Evolutionary conservation across 768 basidiomycete genomes (phyloP), one percentile per base, ranked within the genome.

Genomic region (Floccularia luteovirens): DNA sequence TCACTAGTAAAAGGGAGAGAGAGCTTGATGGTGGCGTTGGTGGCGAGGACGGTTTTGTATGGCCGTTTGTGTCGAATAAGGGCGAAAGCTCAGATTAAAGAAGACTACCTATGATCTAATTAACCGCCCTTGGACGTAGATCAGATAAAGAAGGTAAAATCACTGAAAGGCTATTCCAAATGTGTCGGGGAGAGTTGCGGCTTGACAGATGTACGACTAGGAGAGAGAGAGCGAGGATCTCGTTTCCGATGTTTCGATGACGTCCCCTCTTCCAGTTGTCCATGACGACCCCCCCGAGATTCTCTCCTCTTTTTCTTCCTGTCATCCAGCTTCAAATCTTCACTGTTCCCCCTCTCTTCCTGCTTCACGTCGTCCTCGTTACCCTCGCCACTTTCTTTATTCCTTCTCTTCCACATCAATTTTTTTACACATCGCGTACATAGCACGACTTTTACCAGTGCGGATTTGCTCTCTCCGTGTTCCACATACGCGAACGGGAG

Each of bases 401-500:
- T 77, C 52, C 69, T 72, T 49, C 81, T 67, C 56, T 89, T 91
- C 79, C 84, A 91, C 76, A 83, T 78, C 50, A 98, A 62, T 69
- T 94, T 97, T 56, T 75, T 76, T 36, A 77, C 61, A 53, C 94
- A 97, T 50, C 66, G 72, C 21, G 66, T 59, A 55, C 94, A 98
- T 23, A 97, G 61, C 1, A 90, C 90, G 2, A 93, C 77, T 57
- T 98, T 98, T 36, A 98, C 94, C 10, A 98, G 64, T 0, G 90
- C 90, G 37, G 75, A 74, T 59, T 88, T 92, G 35, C 52, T 58
- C 48, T 79, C 73, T 1, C 83, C 87, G 10, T 75, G 76, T 53
- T 98, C 94, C 16, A 72, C 63, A 58, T 98, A 97, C 5, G 77
- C 73, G 53, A 98, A 98, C 0, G 92, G 93, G 2, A 97, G 68